A percentile compares a stretch with the other conserved stretches of the same genome.
Conservation (phyloP, 75 land plant species). For the Sequoiadendron giganteum region DNA sequence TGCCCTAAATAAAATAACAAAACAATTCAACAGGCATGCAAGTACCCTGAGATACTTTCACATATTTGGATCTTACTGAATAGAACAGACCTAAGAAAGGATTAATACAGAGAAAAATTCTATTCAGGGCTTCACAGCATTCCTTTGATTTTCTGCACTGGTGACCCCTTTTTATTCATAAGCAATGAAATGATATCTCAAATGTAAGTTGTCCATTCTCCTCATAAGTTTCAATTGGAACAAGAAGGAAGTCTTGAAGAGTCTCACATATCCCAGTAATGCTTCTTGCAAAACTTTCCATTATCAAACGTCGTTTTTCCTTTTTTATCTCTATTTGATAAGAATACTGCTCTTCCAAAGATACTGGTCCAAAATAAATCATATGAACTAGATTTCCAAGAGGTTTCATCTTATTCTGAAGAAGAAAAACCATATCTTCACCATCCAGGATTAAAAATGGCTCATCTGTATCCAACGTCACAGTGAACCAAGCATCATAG, state of each 20-base stretch:
- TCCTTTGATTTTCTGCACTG: neutral
- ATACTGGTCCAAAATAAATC: constrained; percentile 29
- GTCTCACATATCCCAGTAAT: constrained; percentile 8
- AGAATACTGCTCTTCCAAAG: constrained; percentile 26
- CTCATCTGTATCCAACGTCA: constrained; percentile 28
- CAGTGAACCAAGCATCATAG: constrained; percentile 27
- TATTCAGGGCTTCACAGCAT: neutral
- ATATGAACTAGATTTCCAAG: constrained; percentile 42
- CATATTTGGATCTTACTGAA: neutral
- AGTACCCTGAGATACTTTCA: neutral
- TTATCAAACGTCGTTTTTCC: constrained; percentile 25
- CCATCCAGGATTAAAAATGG: constrained; percentile 36
- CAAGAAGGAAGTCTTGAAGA: constrained; percentile 37
- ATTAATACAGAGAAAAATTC: neutral
- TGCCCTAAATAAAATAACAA: neutral
- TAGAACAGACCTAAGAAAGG: neutral
- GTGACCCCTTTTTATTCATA: neutral
- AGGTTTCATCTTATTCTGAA: constrained; percentile 37
- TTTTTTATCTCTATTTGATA: constrained; percentile 40
- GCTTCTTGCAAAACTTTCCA: constrained; percentile 40
- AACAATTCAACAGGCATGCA: too few species aligned
- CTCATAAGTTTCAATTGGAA: constrained; percentile 29
- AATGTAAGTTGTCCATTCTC: constrained; percentile 18
- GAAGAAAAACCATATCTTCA: constrained; percentile 53
- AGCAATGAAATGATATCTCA: constrained; percentile 23